phyloP scores from a whole-genome alignment of 345 rosid species.

The Aquilaria sinensis region DNA sequence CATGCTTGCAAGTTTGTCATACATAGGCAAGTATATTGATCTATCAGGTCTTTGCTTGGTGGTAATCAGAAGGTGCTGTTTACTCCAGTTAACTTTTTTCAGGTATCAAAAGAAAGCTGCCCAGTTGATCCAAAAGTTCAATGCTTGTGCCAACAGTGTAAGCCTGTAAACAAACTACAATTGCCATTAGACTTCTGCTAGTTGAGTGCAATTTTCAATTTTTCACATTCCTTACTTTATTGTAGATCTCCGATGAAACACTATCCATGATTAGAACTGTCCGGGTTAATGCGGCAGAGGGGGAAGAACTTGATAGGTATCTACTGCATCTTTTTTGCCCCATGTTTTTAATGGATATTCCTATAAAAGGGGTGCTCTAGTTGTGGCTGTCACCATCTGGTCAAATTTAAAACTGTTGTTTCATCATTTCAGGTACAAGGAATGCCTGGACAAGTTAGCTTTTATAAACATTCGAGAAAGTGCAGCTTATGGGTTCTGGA shows the following conservation, averaged over 20 bases:
- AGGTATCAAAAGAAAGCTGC: slow-evolving; percentile 55
- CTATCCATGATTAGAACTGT: slow-evolving; percentile 39
- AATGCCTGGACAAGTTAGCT: slow-evolving; percentile 36
- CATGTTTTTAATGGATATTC: too few species aligned
- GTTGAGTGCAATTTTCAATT: slow-evolving; percentile 6
- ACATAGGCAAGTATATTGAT: background rate
- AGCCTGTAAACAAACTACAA: slow-evolving; percentile 5
- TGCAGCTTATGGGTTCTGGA: slow-evolving; percentile 40
- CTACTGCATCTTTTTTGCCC: background rate
- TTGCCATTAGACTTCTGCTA: slow-evolving; percentile 4
- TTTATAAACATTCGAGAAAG: slow-evolving; percentile 31
- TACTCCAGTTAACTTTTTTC: slow-evolving; percentile 9
- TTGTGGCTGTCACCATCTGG: too few species aligned
- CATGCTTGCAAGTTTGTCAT: too few species aligned
- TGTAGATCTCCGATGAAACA: slow-evolving; percentile 48
- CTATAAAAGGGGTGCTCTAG: too few species aligned
- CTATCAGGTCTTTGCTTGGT: background rate
- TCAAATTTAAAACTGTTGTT: background rate
- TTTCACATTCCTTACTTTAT: slow-evolving; percentile 5
- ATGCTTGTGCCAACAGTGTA: slow-evolving; percentile 42
- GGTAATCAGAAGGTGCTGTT: background rate
- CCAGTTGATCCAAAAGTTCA: slow-evolving; percentile 39
- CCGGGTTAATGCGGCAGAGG: slow-evolving; percentile 39
- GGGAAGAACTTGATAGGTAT: slow-evolving; percentile 45
- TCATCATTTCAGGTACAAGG: slow-evolving; percentile 33